Percentiles rank a stretch among this genome's conserved stretches.
Evolutionary conservation across 192 early-diverging fungal genomes (phyloP).

Genomic region (Phlyctochytrium planicorne): DNA sequence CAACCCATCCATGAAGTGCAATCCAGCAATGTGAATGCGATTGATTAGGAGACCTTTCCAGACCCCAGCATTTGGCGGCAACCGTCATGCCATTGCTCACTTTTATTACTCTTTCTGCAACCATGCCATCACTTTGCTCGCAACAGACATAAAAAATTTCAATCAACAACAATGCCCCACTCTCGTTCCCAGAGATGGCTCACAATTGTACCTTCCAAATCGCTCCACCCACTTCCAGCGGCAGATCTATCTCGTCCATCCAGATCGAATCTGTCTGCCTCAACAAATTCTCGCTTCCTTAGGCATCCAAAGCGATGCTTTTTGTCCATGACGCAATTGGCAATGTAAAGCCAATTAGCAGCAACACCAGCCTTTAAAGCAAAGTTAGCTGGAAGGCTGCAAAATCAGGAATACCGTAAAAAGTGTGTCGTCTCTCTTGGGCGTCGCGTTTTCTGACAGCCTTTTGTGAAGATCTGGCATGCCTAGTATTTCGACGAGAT

Average conservation of each 20-base stretch:
- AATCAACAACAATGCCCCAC: too few species aligned
- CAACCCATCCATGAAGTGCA: background rate
- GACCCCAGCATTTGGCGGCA: background rate
- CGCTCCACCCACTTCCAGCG: background rate
- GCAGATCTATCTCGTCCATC: background rate
- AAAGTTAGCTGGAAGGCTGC: background rate
- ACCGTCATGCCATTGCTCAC: background rate
- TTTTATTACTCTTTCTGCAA: too few species aligned
- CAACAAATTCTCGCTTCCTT: too few species aligned
- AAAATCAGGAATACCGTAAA: background rate
- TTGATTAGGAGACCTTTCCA: background rate
- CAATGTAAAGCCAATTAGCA: background rate
- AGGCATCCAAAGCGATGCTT: too few species aligned
- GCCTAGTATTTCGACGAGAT: constrained; percentile 58
- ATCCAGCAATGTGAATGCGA: background rate
- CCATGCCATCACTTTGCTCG: background rate
- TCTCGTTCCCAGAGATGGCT: background rate
- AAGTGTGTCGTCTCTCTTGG: background rate
- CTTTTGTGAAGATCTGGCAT: constrained; percentile 50
- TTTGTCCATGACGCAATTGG: too few species aligned
- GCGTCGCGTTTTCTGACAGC: constrained; percentile 34
- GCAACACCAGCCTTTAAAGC: background rate
- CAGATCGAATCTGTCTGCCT: too few species aligned
- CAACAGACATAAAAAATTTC: background rate
- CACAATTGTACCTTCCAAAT: too few species aligned